Conservation (phyloP, 768 basidiomycete genomes). For the Lentinula lateritia region DNA sequence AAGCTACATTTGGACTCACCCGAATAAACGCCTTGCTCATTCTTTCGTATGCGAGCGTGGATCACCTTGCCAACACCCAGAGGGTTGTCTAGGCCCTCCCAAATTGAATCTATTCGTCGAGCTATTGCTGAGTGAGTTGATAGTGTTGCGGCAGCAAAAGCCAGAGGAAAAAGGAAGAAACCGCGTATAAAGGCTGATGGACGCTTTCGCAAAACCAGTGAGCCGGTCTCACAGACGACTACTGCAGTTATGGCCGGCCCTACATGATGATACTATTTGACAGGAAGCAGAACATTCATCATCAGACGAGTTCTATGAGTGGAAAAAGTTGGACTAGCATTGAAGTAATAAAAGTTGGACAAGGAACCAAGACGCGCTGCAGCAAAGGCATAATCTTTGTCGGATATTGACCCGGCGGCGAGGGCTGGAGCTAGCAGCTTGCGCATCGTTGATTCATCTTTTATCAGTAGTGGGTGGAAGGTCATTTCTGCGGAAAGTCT, state of each 20-base stretch:
- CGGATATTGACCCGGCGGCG: not conserved
- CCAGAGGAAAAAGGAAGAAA: not conserved
- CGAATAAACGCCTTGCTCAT: not conserved
- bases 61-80: not conserved
- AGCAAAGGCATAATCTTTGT: not conserved
- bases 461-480: not conserved
- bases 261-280: not conserved
- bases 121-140: not conserved
- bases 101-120: not conserved
- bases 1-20: not conserved
- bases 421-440: not conserved
- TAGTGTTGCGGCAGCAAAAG: not conserved
- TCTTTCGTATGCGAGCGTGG: not conserved
- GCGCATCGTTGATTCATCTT: not conserved
- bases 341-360: not conserved
- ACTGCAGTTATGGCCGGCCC: not conserved
- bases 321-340: not conserved
- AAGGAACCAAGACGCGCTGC: not conserved
- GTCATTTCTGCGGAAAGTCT: not conserved
- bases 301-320: not conserved
- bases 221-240: not conserved
- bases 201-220: not conserved
- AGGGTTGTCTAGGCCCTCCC: constrained; percentile 3
- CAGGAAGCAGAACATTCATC: not conserved
- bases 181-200: not conserved